These are phyloP conservation scores for Trametes versicolor DNA, from an alignment of 1,284 basidiomycete species.

Conservation along the genomic window DNA sequence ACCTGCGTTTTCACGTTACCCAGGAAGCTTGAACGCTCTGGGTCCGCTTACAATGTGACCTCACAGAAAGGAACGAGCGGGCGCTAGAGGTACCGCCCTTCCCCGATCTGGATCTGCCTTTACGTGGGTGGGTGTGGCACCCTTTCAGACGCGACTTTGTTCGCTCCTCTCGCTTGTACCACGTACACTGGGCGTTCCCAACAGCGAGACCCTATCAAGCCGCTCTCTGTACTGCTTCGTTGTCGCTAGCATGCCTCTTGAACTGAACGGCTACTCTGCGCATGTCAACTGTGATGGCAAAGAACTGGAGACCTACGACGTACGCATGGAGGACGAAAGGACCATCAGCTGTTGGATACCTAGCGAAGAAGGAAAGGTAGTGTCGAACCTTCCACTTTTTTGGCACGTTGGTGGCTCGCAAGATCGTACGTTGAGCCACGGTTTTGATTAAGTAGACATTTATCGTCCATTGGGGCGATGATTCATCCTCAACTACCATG, in stretches of 20 bases:
- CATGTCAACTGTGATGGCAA: slow-evolving; percentile 23
- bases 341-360: slow-evolving; percentile 28
- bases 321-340: slow-evolving; percentile 8
- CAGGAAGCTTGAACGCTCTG: not conserved
- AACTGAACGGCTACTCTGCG: slow-evolving; percentile 11
- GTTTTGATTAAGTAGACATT: not conserved
- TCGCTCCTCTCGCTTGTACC: too few species aligned
- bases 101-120: too few species aligned
- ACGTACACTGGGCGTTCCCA: too few species aligned
- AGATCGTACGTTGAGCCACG: not conserved
- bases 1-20: not conserved
- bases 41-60: too few species aligned
- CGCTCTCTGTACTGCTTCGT: too few species aligned
- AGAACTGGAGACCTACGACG: slow-evolving; percentile 20
- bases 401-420: not conserved
- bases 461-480: not conserved
- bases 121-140: too few species aligned
- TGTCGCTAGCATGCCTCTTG: slow-evolving; percentile 16
- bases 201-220: too few species aligned
- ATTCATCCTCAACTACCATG: not conserved
- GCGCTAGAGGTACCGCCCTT: too few species aligned
- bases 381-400: not conserved
- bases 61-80: too few species aligned
- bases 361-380: slow-evolving; percentile 23
- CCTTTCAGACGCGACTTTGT: too few species aligned